These are phyloP conservation scores for Microbotryomycetes sp. DNA, from an alignment of 1,284 basidiomycete genomes.

Conservation along the genomic window DNA sequence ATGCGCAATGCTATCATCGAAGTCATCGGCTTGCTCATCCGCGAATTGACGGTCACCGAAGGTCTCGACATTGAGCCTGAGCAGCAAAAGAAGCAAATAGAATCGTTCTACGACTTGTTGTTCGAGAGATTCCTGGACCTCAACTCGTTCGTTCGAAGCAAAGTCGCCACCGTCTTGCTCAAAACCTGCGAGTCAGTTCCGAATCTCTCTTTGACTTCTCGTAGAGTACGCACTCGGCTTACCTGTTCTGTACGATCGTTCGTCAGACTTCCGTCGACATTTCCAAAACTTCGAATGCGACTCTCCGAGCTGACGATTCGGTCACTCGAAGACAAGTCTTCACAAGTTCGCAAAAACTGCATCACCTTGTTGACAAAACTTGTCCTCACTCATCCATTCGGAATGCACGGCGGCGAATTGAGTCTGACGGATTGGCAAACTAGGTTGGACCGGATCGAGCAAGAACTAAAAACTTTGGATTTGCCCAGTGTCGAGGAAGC, in stretches of 20 bases:
- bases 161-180: constrained; percentile 69
- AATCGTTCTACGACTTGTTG: constrained; percentile 71
- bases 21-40: constrained; percentile 71
- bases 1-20: constrained; percentile 92
- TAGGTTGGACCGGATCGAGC: constrained; percentile 52
- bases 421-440: constrained; percentile 66
- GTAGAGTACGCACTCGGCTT: neutral
- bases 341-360: constrained; percentile 77
- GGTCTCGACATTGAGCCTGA: constrained; percentile 49
- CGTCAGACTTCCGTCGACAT: constrained; percentile 64
- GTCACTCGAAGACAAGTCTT: constrained; percentile 83
- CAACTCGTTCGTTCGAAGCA: constrained; percentile 83
- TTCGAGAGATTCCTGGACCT: constrained; percentile 81
- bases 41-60: constrained; percentile 50
- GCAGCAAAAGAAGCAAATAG: constrained; percentile 71
- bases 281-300: constrained; percentile 74
- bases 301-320: constrained; percentile 69
- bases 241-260: neutral
- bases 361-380: constrained; percentile 70
- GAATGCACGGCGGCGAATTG: constrained; percentile 77
- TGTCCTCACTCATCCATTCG: constrained; percentile 84
- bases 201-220: neutral
- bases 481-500: constrained; percentile 43
- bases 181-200: constrained; percentile 55
- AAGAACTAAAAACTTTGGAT: constrained; percentile 55